Evolutionary conservation across 768 basidiomycete species (phyloP).

Genomic region (Russula dissimulans): DNA sequence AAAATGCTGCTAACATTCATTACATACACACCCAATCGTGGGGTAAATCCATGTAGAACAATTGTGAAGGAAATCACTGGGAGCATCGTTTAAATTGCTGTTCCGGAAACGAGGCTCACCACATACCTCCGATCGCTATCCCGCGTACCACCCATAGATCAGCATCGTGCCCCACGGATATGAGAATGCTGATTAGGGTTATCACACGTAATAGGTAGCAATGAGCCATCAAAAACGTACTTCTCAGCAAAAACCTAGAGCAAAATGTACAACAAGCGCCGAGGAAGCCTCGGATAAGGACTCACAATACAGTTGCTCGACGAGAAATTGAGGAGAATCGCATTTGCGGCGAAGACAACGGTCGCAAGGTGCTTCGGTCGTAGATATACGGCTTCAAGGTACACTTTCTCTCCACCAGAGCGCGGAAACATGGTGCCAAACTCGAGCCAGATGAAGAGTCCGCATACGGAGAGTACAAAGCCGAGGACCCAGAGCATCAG

Average conservation of each 20-base stretch:
- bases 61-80: slow-evolving; percentile 44
- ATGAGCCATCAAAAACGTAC: slow-evolving; percentile 3
- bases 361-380: slow-evolving; percentile 41
- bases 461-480: slow-evolving; percentile 48
- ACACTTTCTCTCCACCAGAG: slow-evolving; percentile 55
- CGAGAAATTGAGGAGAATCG: slow-evolving; percentile 38
- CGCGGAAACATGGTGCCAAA: slow-evolving; percentile 56
- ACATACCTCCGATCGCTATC: slow-evolving; percentile 46
- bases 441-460: slow-evolving; percentile 55
- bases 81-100: not conserved
- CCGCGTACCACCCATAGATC: slow-evolving; percentile 45
- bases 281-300: not conserved
- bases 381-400: slow-evolving; percentile 46
- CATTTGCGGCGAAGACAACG: slow-evolving; percentile 38
- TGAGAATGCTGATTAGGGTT: slow-evolving; percentile 34
- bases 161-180: slow-evolving; percentile 33
- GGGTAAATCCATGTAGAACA: slow-evolving; percentile 43
- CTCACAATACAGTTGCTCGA: slow-evolving; percentile 30
- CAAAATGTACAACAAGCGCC: not conserved
- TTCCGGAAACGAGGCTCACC: not conserved
- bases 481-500: slow-evolving; percentile 58
- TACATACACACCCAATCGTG: slow-evolving; percentile 38
- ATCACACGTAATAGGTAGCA: not conserved
- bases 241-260: slow-evolving; percentile 27
- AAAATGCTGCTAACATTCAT: slow-evolving; percentile 38